A percentile compares a stretch with the other conserved stretches of the same genome.
Conservation (phyloP, 169 alveolate species). For the Babesia ovata region DNA sequence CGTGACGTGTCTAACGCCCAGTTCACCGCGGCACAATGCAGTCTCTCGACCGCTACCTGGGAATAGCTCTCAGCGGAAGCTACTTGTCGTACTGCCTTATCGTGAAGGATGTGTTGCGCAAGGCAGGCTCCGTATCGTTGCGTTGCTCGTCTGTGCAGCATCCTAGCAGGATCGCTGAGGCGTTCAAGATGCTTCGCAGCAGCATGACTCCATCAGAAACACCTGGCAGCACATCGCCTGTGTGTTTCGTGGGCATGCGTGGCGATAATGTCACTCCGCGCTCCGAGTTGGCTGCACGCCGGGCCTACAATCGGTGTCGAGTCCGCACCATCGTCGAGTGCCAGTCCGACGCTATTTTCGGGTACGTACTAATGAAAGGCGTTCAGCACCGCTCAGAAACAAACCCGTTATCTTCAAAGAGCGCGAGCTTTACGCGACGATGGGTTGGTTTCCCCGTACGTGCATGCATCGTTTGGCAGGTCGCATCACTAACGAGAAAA, state of each 20-base stretch:
- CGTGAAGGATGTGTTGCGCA: slow-evolving; percentile 32
- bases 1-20: background rate
- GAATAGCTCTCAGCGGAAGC: slow-evolving; percentile 40
- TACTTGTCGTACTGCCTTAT: slow-evolving; percentile 56
- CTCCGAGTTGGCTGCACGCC: slow-evolving; percentile 17
- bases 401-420: slow-evolving; percentile 39
- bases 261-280: slow-evolving; percentile 29
- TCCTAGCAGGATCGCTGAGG: slow-evolving; percentile 23
- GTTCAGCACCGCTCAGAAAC: background rate
- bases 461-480: slow-evolving; percentile 9
- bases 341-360: slow-evolving; percentile 29
- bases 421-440: slow-evolving; percentile 43
- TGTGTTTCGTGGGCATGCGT: slow-evolving; percentile 50
- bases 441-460: slow-evolving; percentile 23
- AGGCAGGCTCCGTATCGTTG: slow-evolving; percentile 47
- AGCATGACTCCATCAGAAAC: slow-evolving; percentile 22
- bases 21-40: background rate
- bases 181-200: slow-evolving; percentile 36
- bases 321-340: slow-evolving; percentile 67
- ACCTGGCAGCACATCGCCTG: background rate
- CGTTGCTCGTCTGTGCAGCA: slow-evolving; percentile 33
- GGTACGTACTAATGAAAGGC: slow-evolving; percentile 18
- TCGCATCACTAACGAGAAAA: slow-evolving; percentile 39
- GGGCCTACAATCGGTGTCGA: slow-evolving; percentile 49
- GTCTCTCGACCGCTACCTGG: slow-evolving; percentile 46